phyloP scores from a whole-genome alignment of 2,329 filamentous ascomycete genomes.

The Rhynchosporium graminicola region DNA sequence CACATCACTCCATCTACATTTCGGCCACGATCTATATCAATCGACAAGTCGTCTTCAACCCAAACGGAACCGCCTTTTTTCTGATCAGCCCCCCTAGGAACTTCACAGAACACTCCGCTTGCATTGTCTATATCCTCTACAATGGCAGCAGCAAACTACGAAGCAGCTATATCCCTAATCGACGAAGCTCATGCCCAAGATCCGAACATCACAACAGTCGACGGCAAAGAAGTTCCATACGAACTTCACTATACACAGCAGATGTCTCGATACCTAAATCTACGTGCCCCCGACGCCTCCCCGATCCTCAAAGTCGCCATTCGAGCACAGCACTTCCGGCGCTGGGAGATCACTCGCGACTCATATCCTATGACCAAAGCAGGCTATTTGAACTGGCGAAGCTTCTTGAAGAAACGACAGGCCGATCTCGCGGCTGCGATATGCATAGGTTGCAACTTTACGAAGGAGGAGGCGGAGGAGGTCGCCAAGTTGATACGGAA shows the following conservation, averaged over 20 bases:
- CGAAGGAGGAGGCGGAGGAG: constrained; percentile 55
- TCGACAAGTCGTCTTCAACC: too few species aligned
- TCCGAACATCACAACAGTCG: constrained; percentile 55
- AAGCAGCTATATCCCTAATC: constrained; percentile 63
- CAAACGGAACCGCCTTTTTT: too few species aligned
- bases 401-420: constrained; percentile 71
- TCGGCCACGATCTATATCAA: neutral
- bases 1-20: neutral
- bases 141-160: constrained; percentile 31
- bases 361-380: constrained; percentile 72
- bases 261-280: constrained; percentile 73
- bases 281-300: constrained; percentile 61
- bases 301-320: constrained; percentile 72
- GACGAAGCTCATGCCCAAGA: constrained; percentile 72
- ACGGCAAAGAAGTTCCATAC: constrained; percentile 59
- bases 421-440: constrained; percentile 59
- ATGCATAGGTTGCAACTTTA: constrained; percentile 45
- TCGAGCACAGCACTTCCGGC: constrained; percentile 80
- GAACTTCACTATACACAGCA: constrained; percentile 81
- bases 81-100: neutral
- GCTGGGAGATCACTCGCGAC: constrained; percentile 77
- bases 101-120: neutral
- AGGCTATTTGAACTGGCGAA: constrained; percentile 81
- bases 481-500: constrained; percentile 77
- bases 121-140: constrained; percentile 42